Evolutionary conservation across 495 filamentous ascomycete species (phyloP), one percentile per base, ranked within the genome.

Genomic region (Annulohypoxylon maeteangense): DNA sequence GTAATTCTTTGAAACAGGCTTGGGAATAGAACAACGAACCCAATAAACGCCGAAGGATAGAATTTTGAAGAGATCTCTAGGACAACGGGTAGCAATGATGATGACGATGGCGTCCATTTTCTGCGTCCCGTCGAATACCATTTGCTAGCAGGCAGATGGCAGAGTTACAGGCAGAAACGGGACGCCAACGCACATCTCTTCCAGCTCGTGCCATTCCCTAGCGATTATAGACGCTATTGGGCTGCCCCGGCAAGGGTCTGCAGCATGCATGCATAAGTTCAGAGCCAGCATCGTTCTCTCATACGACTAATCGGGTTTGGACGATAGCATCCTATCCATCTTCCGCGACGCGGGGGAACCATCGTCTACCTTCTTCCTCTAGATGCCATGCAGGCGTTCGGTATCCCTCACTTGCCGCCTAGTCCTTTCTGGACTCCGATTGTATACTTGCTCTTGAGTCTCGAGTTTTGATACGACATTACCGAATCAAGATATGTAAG

Each of bases 181-280:
- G 23, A 51, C 44, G 71, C 66, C 71, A 74, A 70, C 71, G 66
- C 66, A 70, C 62, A 40, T 14, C 11, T 40, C 10, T 40, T 40
- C n/a, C 67, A 69, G 60, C 61, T 59, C 65, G 50, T 68, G 38
- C 25, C 36, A 56, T 68, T 68, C 51, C 51, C 70, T 40, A 57
- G 11, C 29, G 20, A 5, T 53, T 25, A 20, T 20, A 27, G 11
- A 64, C 57, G 44, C 64, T 36, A 72, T 72, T 72, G 64, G 69
- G 47, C 64, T 55, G 51, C 1, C 51, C 56, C 53, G 25, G 53
- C 63, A 34, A 59, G 47, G 36, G 22, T 65, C 48, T 68, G 70
- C 70, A 68, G 64, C 53, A 72, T 47, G 60, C 65, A 65, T 71
- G 68, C 68, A 72, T 63, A 47, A 50, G 56, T 57, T 44, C 10